Evolutionary conservation across 2,329 filamentous ascomycete species (phyloP).

Genomic region (Fusarium scirpi): DNA sequence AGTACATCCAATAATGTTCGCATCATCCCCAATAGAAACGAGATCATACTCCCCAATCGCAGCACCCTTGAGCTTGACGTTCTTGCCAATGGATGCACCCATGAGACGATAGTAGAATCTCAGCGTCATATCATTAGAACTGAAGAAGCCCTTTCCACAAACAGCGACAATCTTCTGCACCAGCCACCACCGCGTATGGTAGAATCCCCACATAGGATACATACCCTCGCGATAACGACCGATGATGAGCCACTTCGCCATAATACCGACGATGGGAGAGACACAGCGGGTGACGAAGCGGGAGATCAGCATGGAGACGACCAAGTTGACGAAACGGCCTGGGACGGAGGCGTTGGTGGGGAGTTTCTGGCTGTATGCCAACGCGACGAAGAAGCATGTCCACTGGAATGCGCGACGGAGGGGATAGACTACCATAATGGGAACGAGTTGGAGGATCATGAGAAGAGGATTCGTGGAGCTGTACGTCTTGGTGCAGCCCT

Average conservation of each 20-base stretch:
- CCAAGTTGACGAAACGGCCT: constrained; percentile 2
- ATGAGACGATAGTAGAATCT: not conserved
- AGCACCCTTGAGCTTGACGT: not conserved
- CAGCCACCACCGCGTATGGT: constrained; percentile 23
- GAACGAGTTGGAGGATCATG: not conserved
- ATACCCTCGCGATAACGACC: not conserved
- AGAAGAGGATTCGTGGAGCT: constrained; percentile 12
- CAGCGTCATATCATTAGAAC: not conserved
- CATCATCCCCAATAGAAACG: not conserved
- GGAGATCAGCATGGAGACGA: constrained; percentile 2
- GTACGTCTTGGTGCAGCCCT: constrained; percentile 1
- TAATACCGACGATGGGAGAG: not conserved
- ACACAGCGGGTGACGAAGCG: not conserved
- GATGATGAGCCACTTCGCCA: constrained; percentile 15
- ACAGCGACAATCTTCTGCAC: constrained; percentile 15
- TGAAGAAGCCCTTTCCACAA: constrained; percentile 2
- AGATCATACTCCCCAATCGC: constrained; percentile 2
- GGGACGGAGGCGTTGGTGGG: constrained; percentile 8
- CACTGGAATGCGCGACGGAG: constrained; percentile 10
- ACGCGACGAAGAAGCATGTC: constrained; percentile 14
- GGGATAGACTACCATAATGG: not conserved
- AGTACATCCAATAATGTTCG: not conserved
- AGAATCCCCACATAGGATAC: constrained; percentile 14
- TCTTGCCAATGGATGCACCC: not conserved
- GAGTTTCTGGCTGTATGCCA: constrained; percentile 13